phyloP scores from a whole-genome alignment of 2,329 filamentous ascomycete species.

The Fusarium domesticum region DNA sequence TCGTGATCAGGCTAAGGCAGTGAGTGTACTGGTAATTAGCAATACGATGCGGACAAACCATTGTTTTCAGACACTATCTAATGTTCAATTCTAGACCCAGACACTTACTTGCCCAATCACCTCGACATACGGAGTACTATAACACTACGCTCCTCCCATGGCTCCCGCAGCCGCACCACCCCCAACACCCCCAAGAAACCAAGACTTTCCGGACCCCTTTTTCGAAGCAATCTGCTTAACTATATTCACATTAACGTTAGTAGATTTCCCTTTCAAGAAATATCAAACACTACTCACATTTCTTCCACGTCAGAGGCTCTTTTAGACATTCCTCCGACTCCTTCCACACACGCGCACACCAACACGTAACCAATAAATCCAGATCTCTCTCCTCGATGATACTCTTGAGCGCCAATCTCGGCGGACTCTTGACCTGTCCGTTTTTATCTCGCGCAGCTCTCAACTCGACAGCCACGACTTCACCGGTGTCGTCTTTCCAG shows the following conservation, averaged over 20 bases:
- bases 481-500: conserved; percentile 25
- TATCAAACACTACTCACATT: conserved; percentile 14
- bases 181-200: neutral
- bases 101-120: too few relatives aligned
- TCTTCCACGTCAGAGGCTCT: conserved; percentile 25
- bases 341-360: conserved; percentile 31
- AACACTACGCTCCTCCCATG: neutral
- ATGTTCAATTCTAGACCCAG: too few relatives aligned
- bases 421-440: conserved; percentile 12
- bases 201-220: neutral
- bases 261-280: neutral
- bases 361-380: conserved; percentile 30
- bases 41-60: too few relatives aligned
- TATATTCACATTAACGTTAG: conserved; percentile 6
- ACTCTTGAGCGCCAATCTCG: conserved; percentile 24
- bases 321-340: conserved; percentile 23
- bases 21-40: too few relatives aligned
- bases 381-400: conserved; percentile 24
- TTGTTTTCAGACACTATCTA: too few relatives aligned
- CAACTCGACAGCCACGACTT: conserved; percentile 27
- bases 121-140: too few relatives aligned
- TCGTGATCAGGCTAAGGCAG: too few relatives aligned
- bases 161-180: neutral
- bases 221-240: conserved; percentile 14
- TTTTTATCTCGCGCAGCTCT: conserved; percentile 19